These are phyloP conservation scores for Berberis thunbergii DNA, from an alignment of 164 flowering plant species.

Conservation along the genomic window DNA sequence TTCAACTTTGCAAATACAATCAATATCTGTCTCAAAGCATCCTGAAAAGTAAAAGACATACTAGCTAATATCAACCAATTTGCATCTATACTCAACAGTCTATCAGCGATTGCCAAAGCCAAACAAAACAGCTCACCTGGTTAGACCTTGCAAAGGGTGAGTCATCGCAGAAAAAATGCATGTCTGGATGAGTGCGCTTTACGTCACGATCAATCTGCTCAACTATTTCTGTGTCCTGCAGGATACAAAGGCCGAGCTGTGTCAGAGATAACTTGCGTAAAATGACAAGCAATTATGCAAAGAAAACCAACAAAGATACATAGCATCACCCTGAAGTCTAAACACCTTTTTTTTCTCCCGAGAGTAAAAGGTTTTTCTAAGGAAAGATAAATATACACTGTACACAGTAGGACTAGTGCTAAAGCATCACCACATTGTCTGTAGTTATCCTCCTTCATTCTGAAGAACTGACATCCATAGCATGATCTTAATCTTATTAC, in stretches of 20 bases:
- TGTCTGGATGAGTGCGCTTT: slow-evolving; percentile 93
- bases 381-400: too few species aligned
- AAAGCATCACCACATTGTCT: too few species aligned
- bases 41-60: slow-evolving; percentile 36
- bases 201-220: slow-evolving; percentile 99
- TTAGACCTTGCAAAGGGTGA: slow-evolving; percentile 60
- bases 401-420: too few species aligned
- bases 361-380: too few species aligned
- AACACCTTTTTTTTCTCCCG: too few species aligned
- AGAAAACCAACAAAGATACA: too few species aligned
- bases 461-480: too few species aligned
- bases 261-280: too few species aligned
- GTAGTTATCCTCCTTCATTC: too few species aligned
- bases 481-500: too few species aligned
- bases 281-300: too few species aligned
- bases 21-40: slow-evolving; percentile 69
- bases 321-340: too few species aligned
- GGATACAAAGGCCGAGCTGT: slow-evolving; percentile 1
- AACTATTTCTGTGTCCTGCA: slow-evolving; percentile 81
- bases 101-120: background rate
- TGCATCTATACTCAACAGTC: background rate
- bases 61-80: background rate
- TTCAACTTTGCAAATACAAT: slow-evolving; percentile 91
- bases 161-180: slow-evolving; percentile 88
- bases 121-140: slow-evolving; percentile 39